phyloP scores from a whole-genome alignment of 2,329 filamentous ascomycete genomes.

The Bipolaris gigantea region DNA sequence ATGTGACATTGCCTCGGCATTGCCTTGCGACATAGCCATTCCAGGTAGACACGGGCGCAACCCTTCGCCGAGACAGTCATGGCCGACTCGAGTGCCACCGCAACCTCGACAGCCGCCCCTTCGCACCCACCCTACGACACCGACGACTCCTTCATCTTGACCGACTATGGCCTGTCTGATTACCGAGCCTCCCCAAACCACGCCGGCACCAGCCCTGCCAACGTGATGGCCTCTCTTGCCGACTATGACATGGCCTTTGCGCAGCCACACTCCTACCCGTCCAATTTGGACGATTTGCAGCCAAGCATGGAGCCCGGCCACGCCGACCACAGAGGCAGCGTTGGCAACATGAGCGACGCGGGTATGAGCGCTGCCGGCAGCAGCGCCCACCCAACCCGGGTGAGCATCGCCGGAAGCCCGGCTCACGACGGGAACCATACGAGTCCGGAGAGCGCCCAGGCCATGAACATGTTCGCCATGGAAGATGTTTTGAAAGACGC shows the following conservation, averaged over 20 bases:
- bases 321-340: conserved; percentile 35
- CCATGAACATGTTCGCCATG: conserved; percentile 36
- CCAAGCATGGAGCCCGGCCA: conserved; percentile 30
- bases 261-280: conserved; percentile 27
- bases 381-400: conserved; percentile 32
- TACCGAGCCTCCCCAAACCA: conserved; percentile 31
- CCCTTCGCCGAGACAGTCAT: conserved; percentile 24
- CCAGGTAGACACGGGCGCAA: conserved; percentile 19
- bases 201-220: conserved; percentile 27
- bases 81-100: conserved; percentile 33
- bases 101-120: conserved; percentile 34
- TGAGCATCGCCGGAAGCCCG: conserved; percentile 40
- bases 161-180: conserved; percentile 41
- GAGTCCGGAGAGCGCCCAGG: conserved; percentile 41
- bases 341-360: conserved; percentile 39
- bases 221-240: conserved; percentile 36
- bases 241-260: conserved; percentile 39
- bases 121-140: conserved; percentile 34
- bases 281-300: conserved; percentile 25
- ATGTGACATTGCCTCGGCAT: conserved; percentile 26
- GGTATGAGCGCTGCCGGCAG: conserved; percentile 29
- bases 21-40: conserved; percentile 8
- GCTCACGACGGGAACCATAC: conserved; percentile 39
- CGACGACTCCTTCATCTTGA: conserved; percentile 41
- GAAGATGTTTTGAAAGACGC: conserved; percentile 33